These are phyloP conservation scores for Colletotrichum lupini DNA, from an alignment of 2,329 filamentous ascomycete species.

Conservation along the genomic window DNA sequence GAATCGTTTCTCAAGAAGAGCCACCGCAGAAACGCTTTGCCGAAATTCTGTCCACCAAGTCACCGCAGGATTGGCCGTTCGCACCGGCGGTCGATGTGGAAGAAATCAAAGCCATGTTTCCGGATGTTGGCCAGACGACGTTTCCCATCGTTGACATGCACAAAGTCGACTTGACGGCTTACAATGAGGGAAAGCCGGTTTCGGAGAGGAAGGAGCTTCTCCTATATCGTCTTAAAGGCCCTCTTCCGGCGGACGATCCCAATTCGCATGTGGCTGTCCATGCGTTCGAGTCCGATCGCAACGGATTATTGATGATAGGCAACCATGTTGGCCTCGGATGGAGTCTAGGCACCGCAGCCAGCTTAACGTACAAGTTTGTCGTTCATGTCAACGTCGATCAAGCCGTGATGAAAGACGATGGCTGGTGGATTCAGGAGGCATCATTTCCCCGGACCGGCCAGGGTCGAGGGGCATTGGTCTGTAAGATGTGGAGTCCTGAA, in stretches of 20 bases:
- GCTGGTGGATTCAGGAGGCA: conserved; percentile 67
- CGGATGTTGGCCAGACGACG: conserved; percentile 49
- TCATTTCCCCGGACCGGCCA: conserved; percentile 59
- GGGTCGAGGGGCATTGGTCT: conserved; percentile 59
- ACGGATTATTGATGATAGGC: conserved; percentile 62
- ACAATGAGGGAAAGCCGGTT: conserved; percentile 54
- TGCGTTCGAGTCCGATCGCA: conserved; percentile 64
- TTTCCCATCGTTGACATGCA: conserved; percentile 65
- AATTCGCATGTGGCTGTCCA: conserved; percentile 61
- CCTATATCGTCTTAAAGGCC: conserved; percentile 59
- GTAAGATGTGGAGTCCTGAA: conserved; percentile 64
- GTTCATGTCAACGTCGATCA: conserved; percentile 62
- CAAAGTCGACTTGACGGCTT: conserved; percentile 63
- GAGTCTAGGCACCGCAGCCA: conserved; percentile 54
- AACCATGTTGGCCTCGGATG: conserved; percentile 61
- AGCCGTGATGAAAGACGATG: conserved; percentile 56
- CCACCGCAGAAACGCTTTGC: conserved; percentile 57
- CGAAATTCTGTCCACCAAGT: conserved; percentile 49
- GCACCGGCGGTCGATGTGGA: conserved; percentile 60
- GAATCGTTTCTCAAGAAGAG: conserved; percentile 51
- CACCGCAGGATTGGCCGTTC: conserved; percentile 55
- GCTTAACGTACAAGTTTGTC: conserved; percentile 62
- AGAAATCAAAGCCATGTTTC: conserved; percentile 48
- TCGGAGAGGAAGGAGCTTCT: conserved; percentile 60
- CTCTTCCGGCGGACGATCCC: conserved; percentile 51